phyloP scores from a whole-genome alignment of 805 yeast genomes.

The Teunomyces tritomae region DNA sequence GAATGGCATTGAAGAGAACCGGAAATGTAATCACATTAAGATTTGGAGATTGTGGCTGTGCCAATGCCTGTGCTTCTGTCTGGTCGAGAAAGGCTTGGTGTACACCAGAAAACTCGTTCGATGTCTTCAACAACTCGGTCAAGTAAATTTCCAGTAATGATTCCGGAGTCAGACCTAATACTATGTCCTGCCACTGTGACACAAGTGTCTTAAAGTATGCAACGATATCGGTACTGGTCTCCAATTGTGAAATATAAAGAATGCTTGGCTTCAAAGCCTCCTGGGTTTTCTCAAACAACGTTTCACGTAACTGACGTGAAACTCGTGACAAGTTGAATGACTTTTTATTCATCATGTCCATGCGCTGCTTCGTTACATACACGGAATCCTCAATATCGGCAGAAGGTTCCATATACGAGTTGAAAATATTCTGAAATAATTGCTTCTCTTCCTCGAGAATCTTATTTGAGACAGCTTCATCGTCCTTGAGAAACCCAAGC shows the following conservation, averaged over 20 bases:
- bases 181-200: slow-evolving; percentile 10
- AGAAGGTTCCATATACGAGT: slow-evolving; percentile 19
- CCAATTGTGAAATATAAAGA: slow-evolving; percentile 16
- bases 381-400: slow-evolving; percentile 11
- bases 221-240: slow-evolving; percentile 12
- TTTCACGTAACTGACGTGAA: slow-evolving; percentile 10
- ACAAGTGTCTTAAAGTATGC: slow-evolving; percentile 16
- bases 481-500: not conserved
- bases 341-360: slow-evolving; percentile 2
- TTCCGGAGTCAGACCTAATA: slow-evolving; percentile 6
- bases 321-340: slow-evolving; percentile 8
- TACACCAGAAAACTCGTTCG: slow-evolving; percentile 11
- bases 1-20: slow-evolving; percentile 29
- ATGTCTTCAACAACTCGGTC: slow-evolving; percentile 11
- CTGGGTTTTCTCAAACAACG: slow-evolving; percentile 14
- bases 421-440: slow-evolving; percentile 23
- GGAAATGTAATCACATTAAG: slow-evolving; percentile 37
- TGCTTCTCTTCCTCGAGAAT: slow-evolving; percentile 20
- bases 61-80: slow-evolving; percentile 12
- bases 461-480: slow-evolving; percentile 3
- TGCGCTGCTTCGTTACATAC: slow-evolving; percentile 1
- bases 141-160: slow-evolving; percentile 11
- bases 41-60: slow-evolving; percentile 21
- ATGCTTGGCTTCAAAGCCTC: slow-evolving; percentile 22
- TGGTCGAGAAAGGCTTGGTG: slow-evolving; percentile 19